phyloP scores from a whole-genome alignment of 2,329 filamentous ascomycete genomes.

The Phaeosphaeria sp. region DNA sequence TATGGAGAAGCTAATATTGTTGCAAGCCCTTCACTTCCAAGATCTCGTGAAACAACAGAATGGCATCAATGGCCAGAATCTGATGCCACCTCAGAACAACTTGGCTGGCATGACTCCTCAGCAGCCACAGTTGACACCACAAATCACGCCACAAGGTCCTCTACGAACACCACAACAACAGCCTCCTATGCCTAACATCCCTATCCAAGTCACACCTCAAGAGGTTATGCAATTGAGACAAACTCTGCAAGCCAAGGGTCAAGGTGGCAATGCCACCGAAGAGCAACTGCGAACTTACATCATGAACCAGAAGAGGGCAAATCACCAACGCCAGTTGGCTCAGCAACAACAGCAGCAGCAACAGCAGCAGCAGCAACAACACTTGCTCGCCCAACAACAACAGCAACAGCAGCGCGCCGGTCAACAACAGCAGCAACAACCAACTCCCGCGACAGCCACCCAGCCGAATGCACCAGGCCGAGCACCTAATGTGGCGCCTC shows the following conservation, averaged over 20 bases:
- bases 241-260: conserved; percentile 28
- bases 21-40: conserved; percentile 54
- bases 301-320: conserved; percentile 27
- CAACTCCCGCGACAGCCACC: conserved; percentile 25
- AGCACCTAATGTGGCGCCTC: conserved; percentile 30
- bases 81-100: conserved; percentile 27
- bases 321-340: conserved; percentile 12
- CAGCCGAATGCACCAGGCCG: conserved; percentile 30
- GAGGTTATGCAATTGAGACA: conserved; percentile 51
- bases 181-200: conserved; percentile 34
- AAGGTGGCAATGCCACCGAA: conserved; percentile 36
- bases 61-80: conserved; percentile 21
- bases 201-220: conserved; percentile 44
- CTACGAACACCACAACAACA: conserved; percentile 37
- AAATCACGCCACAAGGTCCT: conserved; percentile 46
- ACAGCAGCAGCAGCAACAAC: conserved; percentile 16
- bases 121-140: too few relatives aligned
- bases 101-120: conserved; percentile 39
- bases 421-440: conserved; percentile 17
- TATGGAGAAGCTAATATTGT: conserved; percentile 39
- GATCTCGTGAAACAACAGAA: conserved; percentile 43
- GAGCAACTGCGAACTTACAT: conserved; percentile 38
- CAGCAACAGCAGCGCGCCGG: conserved; percentile 24
- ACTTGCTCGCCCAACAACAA: conserved; percentile 9
- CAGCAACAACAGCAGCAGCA: conserved; percentile 16